A percentile compares a stretch with the other conserved stretches of the same genome.
Conservation (phyloP, 2,329 filamentous ascomycete genomes). For the Aspergillus phoenicis region DNA sequence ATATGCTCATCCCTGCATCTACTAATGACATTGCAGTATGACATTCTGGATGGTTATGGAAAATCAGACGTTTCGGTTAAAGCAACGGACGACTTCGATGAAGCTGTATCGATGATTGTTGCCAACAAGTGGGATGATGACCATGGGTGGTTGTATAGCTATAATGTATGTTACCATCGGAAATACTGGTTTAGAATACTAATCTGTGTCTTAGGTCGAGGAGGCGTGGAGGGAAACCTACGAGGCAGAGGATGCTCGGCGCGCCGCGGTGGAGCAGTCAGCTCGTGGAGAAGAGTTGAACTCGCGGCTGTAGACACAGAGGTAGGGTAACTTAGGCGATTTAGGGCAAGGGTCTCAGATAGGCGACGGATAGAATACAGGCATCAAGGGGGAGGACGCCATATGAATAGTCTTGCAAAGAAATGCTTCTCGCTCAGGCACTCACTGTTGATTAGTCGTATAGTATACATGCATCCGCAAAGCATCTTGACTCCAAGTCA, state of each 20-base stretch:
- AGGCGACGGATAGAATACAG: too few species aligned
- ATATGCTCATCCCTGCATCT: too few species aligned
- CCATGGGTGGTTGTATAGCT: slow-evolving; percentile 15
- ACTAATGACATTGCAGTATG: slow-evolving; percentile 6
- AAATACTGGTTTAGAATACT: background rate
- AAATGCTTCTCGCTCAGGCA: too few species aligned
- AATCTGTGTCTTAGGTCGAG: slow-evolving; percentile 9
- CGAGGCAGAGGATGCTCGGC: slow-evolving; percentile 9
- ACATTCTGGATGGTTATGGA: slow-evolving; percentile 11
- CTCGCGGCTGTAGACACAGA: background rate
- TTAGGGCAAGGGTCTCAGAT: too few species aligned
- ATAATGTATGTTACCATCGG: slow-evolving; percentile 7
- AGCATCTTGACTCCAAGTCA: too few species aligned
- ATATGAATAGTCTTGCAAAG: too few species aligned
- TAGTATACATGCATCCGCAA: too few species aligned
- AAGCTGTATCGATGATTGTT: slow-evolving; percentile 1
- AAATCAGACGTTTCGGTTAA: slow-evolving; percentile 1
- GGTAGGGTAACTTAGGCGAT: too few species aligned
- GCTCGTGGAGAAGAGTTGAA: background rate
- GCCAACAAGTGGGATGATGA: slow-evolving; percentile 13
- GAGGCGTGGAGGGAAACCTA: slow-evolving; percentile 10
- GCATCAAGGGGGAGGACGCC: too few species aligned
- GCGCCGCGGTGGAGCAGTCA: background rate
- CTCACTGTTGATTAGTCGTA: too few species aligned
- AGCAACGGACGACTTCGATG: slow-evolving; percentile 6